Base-by-base conservation (phyloP, 768 basidiomycete species). In the Phylloporus rhodoxanthus region DNA sequence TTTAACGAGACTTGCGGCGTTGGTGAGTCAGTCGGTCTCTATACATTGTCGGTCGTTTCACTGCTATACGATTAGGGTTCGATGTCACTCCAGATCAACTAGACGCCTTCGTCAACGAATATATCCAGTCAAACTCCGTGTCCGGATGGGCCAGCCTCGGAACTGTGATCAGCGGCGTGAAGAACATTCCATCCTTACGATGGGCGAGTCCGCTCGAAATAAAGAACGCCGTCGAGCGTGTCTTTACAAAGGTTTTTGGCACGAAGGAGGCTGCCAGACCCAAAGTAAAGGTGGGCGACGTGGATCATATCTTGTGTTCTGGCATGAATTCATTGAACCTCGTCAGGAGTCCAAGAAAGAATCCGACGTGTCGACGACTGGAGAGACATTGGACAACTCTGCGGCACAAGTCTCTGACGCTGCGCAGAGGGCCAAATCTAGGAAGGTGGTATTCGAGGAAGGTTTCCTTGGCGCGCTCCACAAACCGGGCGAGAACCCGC, bases 401-500 rank as follows among this genome's bases (percentile, higher is more conserved):
- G 62, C 68, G 2, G 39, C 57, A 20, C 58, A 57, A 23, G 61
- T 71, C 9, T 64, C 73, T 3, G 68, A 72, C 13, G 59, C 71
- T 3, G 59, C 68, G 2, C 71, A 62, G 39, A 57, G 72, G 56
- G 48, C 71, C 51, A 51, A 72, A 43, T 56, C 51, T 63, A 74
- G 61, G 29, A 84, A 78, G 56, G 70, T 83, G 1, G 87, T 98
- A 20, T 99, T 98, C 62, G 85, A 89, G 53, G 91, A 95, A 63
- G 96, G 96, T 4, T 98, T 95, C 73, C 80, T 99, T 11, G 91
- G 91, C 1, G 75, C 80, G 47, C 81, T 99, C 25, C 94, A 99
- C 65, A 91, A 85, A 62, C 91, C 92, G 8, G 96, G 96, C 37
- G 93, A 77, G 62, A 99, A 97, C 70, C 84, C 87, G 20, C 96